phyloP scores from a whole-genome alignment of 345 rosid species.

The Streptanthus diversifolius region DNA sequence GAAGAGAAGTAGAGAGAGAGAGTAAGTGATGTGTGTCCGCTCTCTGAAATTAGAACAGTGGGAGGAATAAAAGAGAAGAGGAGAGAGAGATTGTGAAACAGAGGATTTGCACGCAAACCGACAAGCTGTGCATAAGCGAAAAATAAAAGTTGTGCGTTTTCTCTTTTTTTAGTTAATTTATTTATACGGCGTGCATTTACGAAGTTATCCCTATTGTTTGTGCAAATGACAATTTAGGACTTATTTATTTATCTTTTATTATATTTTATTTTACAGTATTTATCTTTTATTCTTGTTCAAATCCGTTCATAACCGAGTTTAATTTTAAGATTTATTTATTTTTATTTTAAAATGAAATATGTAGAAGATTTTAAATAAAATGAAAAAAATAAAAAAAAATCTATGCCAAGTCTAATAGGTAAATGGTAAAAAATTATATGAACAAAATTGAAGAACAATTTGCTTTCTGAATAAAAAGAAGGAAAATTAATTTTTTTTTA shows the following conservation, averaged over 20 bases:
- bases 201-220: conserved; percentile 39
- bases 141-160: conserved; percentile 34
- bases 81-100: conserved; percentile 23
- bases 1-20: conserved; percentile 17
- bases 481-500: too few relatives aligned
- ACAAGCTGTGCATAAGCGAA: conserved; percentile 47
- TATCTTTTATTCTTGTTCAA: too few relatives aligned
- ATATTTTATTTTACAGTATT: too few relatives aligned
- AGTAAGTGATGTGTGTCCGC: conserved; percentile 44
- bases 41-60: conserved; percentile 39
- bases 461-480: too few relatives aligned
- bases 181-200: conserved; percentile 44
- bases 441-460: too few relatives aligned
- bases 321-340: background rate
- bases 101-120: conserved; percentile 76
- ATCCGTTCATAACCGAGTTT: background rate
- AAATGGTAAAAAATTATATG: background rate
- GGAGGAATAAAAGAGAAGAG: conserved; percentile 16
- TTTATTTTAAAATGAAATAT: background rate
- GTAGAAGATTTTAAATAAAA: background rate
- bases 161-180: background rate
- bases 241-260: background rate
- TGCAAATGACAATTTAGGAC: conserved; percentile 44
- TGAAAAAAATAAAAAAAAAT: background rate
- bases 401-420: background rate